phyloP scores from a whole-genome alignment of 768 basidiomycete species.

The Lentinula sp. region DNA sequence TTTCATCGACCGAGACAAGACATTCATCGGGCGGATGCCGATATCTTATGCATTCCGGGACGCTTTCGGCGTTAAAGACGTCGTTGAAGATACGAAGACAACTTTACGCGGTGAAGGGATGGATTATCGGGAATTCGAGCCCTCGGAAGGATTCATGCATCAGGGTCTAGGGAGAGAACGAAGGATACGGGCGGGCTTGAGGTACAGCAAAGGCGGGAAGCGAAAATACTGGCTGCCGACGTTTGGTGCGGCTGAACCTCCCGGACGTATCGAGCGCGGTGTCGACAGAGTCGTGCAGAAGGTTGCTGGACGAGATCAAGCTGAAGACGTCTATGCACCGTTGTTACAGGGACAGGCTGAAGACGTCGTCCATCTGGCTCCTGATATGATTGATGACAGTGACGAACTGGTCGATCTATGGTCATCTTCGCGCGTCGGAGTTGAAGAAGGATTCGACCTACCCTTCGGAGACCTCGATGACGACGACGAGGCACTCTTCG shows the following conservation, averaged over 20 bases:
- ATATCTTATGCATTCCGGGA: constrained; percentile 84
- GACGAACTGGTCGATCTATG: constrained; percentile 38
- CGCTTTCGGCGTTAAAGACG: constrained; percentile 81
- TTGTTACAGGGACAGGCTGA: constrained; percentile 59
- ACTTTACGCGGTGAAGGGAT: constrained; percentile 87
- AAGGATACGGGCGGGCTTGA: constrained; percentile 84
- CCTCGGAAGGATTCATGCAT: constrained; percentile 90
- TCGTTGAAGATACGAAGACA: constrained; percentile 76
- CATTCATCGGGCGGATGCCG: constrained; percentile 84
- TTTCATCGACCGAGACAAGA: constrained; percentile 60
- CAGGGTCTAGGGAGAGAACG: constrained; percentile 81
- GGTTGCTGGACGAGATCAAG: constrained; percentile 35
- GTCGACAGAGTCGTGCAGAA: constrained; percentile 35
- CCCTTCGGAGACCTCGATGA: constrained; percentile 67
- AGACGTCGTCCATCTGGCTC: constrained; percentile 58
- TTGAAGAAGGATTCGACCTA: constrained; percentile 45
- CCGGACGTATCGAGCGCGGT: constrained; percentile 33
- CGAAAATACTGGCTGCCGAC: constrained; percentile 95
- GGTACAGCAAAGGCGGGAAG: constrained; percentile 88
- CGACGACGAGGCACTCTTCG: constrained; percentile 72
- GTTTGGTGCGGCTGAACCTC: constrained; percentile 28
- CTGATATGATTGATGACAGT: constrained; percentile 39
- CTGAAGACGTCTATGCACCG: constrained; percentile 68
- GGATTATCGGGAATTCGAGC: constrained; percentile 95
- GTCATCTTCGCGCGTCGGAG: constrained; percentile 11